phyloP scores from a whole-genome alignment of 2,329 filamentous ascomycete genomes.

The Monilinia vaccinii-corymbosi region DNA sequence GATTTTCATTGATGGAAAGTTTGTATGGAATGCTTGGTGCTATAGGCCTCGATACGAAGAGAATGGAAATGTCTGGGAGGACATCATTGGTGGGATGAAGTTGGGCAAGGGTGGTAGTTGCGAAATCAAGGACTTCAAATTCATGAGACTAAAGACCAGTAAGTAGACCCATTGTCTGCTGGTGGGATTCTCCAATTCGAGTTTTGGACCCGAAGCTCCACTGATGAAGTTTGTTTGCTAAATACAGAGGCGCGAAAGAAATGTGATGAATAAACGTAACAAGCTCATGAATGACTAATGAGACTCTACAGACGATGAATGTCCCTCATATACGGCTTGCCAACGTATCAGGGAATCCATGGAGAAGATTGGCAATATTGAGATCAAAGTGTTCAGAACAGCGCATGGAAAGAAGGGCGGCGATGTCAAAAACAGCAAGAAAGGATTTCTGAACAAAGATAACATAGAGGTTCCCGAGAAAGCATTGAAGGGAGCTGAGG shows the following conservation, averaged over 20 bases:
- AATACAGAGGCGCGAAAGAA: not conserved
- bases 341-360: constrained; percentile 3
- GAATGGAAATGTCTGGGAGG: constrained; percentile 8
- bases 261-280: not conserved
- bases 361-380: constrained; percentile 10
- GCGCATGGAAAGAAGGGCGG: constrained; percentile 11
- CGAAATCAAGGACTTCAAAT: constrained; percentile 11
- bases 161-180: not conserved
- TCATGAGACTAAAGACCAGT: not conserved
- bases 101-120: constrained; percentile 5
- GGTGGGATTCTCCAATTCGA: not conserved
- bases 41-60: constrained; percentile 7
- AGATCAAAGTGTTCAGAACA: constrained; percentile 12
- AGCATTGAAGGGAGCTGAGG: constrained; percentile 14
- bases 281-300: not conserved
- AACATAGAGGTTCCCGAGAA: constrained; percentile 13
- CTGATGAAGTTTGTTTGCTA: not conserved
- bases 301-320: not conserved
- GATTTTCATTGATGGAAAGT: constrained; percentile 11
- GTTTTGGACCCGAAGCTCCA: not conserved
- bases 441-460: not conserved
- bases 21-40: constrained; percentile 4
- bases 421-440: not conserved
- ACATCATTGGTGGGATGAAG: constrained; percentile 8
- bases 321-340: not conserved